phyloP scores from a whole-genome alignment of 345 rosid species.

The Eucalyptus regnans region DNA sequence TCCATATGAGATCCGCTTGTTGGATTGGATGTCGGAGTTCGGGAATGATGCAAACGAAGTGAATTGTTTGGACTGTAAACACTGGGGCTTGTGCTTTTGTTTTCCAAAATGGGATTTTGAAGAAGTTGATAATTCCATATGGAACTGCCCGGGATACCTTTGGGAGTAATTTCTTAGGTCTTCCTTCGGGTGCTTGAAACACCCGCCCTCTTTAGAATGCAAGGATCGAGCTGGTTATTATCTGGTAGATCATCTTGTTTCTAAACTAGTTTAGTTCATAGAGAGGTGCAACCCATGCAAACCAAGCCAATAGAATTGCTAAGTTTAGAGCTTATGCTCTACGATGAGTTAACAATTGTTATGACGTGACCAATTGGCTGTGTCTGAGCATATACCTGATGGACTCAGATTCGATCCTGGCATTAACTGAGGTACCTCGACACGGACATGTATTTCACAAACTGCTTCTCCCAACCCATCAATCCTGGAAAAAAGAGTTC shows the following conservation, averaged over 20 bases:
- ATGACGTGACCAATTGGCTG: background rate
- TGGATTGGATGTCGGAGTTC: conserved; percentile 41
- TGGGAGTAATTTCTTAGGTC: background rate
- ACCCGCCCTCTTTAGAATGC: background rate
- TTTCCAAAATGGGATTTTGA: background rate
- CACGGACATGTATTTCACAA: background rate
- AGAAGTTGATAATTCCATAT: background rate
- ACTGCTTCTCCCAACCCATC: background rate
- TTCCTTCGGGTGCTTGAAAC: background rate
- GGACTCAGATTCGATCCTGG: background rate
- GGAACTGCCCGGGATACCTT: background rate
- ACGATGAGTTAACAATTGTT: background rate
- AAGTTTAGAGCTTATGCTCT: background rate
- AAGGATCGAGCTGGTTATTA: background rate
- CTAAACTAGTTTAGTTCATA: background rate
- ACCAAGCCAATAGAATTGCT: background rate
- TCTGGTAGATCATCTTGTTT: background rate
- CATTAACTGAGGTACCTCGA: background rate
- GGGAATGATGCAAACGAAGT: conserved; percentile 13
- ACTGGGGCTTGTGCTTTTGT: background rate
- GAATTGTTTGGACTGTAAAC: conserved; percentile 2
- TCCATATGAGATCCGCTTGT: conserved; percentile 34
- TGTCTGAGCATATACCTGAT: background rate
- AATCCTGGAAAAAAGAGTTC: background rate
- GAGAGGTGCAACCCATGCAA: background rate